Base-by-base conservation (phyloP, 2,329 filamentous ascomycete genomes). In the Aureobasidium mangrovei region DNA sequence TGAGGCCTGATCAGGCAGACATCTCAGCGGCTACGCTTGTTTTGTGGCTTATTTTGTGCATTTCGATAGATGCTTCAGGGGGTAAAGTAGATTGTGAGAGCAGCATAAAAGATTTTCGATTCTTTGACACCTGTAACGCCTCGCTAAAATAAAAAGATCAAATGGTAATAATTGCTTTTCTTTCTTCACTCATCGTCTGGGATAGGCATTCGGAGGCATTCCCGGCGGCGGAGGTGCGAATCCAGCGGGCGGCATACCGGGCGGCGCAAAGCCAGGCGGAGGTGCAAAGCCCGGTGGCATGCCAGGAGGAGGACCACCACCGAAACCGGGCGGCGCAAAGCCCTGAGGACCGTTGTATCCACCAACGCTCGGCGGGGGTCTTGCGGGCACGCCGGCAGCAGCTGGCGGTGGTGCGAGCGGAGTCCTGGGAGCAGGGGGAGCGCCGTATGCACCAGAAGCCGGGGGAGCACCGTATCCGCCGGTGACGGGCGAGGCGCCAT, bases 281-380 rank as follows among this genome's bases (percentile, higher is more conserved):
- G 71, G 74, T 48, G 66, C 69, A 47, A 65, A 64, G 8, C 27
- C 27, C 3, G 51, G 51, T 60, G 58, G 71, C 65, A 41, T 64
- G 51, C 57, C 63, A 60, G 51, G 62, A 31, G 69, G 69, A 28
- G 77, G 76, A 8, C 33, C 54, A 12, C 38, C 44, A 26, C 56
- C 57, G 56, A 70, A 69, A 54, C 74, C 70, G 40, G 73, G 70
- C 3, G 75, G 75, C 45, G 73, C 69, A 62, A 77, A 77, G 51
- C 74, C 72, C 53, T 79, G 76, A 10, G 80, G 83, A 7, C 84
- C 85, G 40, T 84, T 84, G 64, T 85, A 86, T 1, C 82, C 83
- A 47, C 74, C 82, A 62, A 84, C 81, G 12, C 77, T 81, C 18
- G 83, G 82, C 3, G 85, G 85, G n/a, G 85, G 85, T 38, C 85